Evolutionary conservation across 2,329 filamentous ascomycete genomes (phyloP).

Genomic region (Bipolaris cookei): DNA sequence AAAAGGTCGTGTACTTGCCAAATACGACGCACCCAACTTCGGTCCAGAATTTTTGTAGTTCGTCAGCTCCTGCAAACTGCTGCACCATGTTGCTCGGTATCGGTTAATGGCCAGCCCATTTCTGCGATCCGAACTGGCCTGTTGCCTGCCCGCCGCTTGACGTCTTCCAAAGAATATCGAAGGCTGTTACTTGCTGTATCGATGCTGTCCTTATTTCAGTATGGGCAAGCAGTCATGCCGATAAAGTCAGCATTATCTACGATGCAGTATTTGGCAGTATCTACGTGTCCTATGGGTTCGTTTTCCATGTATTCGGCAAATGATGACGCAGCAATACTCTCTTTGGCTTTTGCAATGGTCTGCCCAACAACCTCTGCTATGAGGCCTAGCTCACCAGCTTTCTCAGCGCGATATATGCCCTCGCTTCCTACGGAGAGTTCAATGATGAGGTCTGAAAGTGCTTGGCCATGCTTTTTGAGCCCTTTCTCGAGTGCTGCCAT

Average conservation of each 20-base stretch:
- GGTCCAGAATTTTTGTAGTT: slow-evolving; percentile 39
- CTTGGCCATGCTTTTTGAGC: slow-evolving; percentile 44
- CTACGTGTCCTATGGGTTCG: slow-evolving; percentile 53
- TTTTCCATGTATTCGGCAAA: slow-evolving; percentile 51
- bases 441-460: slow-evolving; percentile 59
- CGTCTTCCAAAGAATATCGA: slow-evolving; percentile 25
- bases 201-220: slow-evolving; percentile 35
- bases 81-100: slow-evolving; percentile 13
- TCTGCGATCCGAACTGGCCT: slow-evolving; percentile 46
- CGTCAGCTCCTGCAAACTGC: slow-evolving; percentile 26
- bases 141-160: slow-evolving; percentile 28
- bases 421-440: slow-evolving; percentile 47
- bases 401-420: slow-evolving; percentile 64
- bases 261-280: slow-evolving; percentile 34
- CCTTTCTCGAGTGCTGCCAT: slow-evolving; percentile 40
- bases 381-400: slow-evolving; percentile 63
- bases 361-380: slow-evolving; percentile 65
- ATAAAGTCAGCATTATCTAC: slow-evolving; percentile 42
- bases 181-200: slow-evolving; percentile 51
- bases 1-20: slow-evolving; percentile 42
- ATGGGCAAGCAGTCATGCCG: slow-evolving; percentile 45
- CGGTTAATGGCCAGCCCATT: slow-evolving; percentile 41
- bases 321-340: slow-evolving; percentile 64
- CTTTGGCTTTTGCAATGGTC: slow-evolving; percentile 54
- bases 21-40: slow-evolving; percentile 41